Percentiles rank a stretch among this genome's conserved stretches.
Evolutionary conservation across 176 grass and related monocot genomes (phyloP).

Genomic region (Thalia dealbata): DNA sequence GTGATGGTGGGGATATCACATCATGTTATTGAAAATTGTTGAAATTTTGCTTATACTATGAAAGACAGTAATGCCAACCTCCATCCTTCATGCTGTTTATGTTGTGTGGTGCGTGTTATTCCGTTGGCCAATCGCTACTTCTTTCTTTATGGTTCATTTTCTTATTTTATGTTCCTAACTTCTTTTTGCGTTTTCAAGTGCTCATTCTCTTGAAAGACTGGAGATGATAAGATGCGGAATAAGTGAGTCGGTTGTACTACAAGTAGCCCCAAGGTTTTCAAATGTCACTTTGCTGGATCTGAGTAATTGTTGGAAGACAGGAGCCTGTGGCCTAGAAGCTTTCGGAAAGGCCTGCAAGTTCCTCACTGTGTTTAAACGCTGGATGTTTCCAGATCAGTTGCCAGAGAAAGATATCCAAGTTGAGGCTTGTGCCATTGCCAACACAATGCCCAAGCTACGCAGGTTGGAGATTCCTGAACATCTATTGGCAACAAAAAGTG

Average conservation of each 20-base stretch:
- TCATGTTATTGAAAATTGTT: too few species aligned
- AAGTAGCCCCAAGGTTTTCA: slow-evolving; percentile 42
- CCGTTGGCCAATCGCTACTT: not conserved
- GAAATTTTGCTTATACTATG: too few species aligned
- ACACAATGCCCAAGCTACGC: slow-evolving; percentile 57
- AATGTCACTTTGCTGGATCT: slow-evolving; percentile 75
- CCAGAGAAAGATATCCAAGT: slow-evolving; percentile 73
- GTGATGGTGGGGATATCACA: too few species aligned
- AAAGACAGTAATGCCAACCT: too few species aligned
- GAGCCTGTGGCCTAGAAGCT: slow-evolving; percentile 59
- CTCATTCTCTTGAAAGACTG: slow-evolving; percentile 43
- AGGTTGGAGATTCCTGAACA: slow-evolving; percentile 70
- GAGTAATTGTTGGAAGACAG: slow-evolving; percentile 82
- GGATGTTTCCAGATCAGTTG: slow-evolving; percentile 74
- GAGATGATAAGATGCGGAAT: slow-evolving; percentile 78
- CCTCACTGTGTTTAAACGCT: slow-evolving; percentile 50
- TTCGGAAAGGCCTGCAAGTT: slow-evolving; percentile 60
- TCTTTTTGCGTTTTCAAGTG: slow-evolving; percentile 19
- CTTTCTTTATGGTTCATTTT: not conserved
- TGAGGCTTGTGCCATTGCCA: slow-evolving; percentile 72
- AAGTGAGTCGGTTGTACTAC: slow-evolving; percentile 57
- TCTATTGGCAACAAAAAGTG: slow-evolving; percentile 44
- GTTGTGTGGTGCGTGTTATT: too few species aligned
- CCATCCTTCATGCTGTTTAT: too few species aligned
- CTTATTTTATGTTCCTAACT: not conserved